Evolutionary conservation across 805 yeast species (phyloP), one percentile per base, ranked within the genome.

Genomic region (Tetrapisispora namnaoensis): DNA sequence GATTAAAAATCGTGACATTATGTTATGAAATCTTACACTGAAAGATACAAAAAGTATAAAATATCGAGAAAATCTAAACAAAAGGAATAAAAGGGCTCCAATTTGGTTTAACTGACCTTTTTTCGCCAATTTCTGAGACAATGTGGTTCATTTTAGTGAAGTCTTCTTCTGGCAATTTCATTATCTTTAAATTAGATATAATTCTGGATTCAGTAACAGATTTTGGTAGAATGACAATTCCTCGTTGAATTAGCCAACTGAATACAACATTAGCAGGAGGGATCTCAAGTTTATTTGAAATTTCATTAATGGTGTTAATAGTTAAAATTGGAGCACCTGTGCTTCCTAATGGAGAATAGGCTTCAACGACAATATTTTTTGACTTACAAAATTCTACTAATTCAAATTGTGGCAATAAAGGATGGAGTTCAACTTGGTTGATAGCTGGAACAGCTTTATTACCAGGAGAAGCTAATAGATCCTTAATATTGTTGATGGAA

Each of bases 341-440:
- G 30, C 83, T 74, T 9, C 89, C 91, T 55, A 86, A 71, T 24
- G 95, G 93, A 30, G 87, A 80, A 68, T 85, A 87, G 10, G 95
- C 95, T 63, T 83, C 83, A 48, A 83, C 63, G 34, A 71, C 62
- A 51, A 83, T 80, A 51, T 72, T 77, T 52, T 83, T 70, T 34
- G 66, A 60, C 48, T 71, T 67, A 64, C 80, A 73, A 65, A 61
- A 82, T 35, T 76, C 73, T 41, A 75, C 58, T 54, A 86, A 70
- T 54, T 80, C 79, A 9, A 65, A 69, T 63, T 85, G 90, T 42
- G 86, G 86, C 50, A 83, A 71, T 53, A 74, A 74, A 43, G 90
- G 88, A 65, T 86, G 95, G 37, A 79, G 67, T 70, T 87, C 95
- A 51, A 85, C 73, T 71, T 87, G 95, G 67, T 82, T 79, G 39